Evolutionary conservation across 768 basidiomycete genomes (phyloP).

Genomic region (Calocybe cyanea): DNA sequence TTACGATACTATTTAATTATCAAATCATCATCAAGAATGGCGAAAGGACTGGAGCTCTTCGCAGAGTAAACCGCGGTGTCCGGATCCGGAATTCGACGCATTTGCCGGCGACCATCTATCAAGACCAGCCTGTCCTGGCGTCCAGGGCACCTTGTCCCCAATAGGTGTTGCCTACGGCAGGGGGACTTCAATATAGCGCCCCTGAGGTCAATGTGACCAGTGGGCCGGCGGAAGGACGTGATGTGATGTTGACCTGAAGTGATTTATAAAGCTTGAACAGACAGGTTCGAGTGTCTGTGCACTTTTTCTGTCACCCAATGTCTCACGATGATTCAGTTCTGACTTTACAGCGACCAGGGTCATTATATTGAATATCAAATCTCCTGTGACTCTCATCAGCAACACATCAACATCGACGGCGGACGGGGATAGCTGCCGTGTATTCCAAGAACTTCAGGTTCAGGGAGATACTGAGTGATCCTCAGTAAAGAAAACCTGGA

Average conservation of each 20-base stretch:
- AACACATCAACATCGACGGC: slow-evolving; percentile 1
- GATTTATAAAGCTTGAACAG: not conserved
- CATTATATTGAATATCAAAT: slow-evolving; percentile 1
- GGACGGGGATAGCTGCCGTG: slow-evolving; percentile 2
- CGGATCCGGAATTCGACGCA: slow-evolving; percentile 14
- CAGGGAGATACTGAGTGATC: slow-evolving; percentile 1
- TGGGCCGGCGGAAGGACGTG: slow-evolving; percentile 11
- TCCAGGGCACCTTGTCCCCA: not conserved
- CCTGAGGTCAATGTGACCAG: not conserved
- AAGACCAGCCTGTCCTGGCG: not conserved
- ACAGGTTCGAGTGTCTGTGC: not conserved
- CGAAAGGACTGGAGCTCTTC: no score
- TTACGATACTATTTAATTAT: no score
- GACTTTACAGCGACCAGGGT: not conserved
- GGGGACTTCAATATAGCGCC: slow-evolving; percentile 2
- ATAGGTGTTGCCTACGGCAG: slow-evolving; percentile 10
- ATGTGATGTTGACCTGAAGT: not conserved
- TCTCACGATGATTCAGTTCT: not conserved
- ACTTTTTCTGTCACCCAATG: not conserved
- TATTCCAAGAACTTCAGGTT: not conserved
- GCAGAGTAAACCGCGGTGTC: slow-evolving; percentile 13
- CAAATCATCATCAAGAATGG: no score
- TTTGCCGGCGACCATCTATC: slow-evolving; percentile 12
- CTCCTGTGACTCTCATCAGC: not conserved
- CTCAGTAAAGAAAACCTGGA: not conserved